phyloP scores from a whole-genome alignment of 495 filamentous ascomycete species.

The Penicillium roqueforti region DNA sequence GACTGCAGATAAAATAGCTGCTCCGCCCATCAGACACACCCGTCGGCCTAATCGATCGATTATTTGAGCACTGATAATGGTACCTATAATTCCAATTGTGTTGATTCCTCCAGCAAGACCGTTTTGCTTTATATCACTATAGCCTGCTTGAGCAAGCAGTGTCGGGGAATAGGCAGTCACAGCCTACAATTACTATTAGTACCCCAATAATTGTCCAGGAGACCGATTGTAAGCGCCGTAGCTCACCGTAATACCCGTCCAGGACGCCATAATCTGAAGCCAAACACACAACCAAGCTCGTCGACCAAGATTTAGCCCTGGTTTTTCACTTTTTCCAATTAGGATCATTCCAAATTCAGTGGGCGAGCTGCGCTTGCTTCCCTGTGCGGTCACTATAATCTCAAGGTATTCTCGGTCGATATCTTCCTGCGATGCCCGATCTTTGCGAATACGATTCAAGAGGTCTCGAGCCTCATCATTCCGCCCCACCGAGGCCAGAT shows the following conservation, averaged over 20 bases:
- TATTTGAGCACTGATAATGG: conserved; percentile 52
- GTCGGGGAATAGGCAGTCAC: conserved; percentile 42
- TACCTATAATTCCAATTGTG: conserved; percentile 51
- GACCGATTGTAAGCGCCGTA: not conserved
- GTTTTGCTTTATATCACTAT: conserved; percentile 42
- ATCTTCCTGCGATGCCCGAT: conserved; percentile 20
- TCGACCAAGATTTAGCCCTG: conserved; percentile 33
- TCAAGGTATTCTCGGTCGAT: conserved; percentile 41
- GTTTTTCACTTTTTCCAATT: conserved; percentile 28
- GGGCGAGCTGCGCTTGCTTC: conserved; percentile 34
- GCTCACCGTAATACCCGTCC: conserved; percentile 48
- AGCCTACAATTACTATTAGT: conserved; percentile 26
- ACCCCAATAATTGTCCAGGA: not conserved
- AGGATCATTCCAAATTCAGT: conserved; percentile 37
- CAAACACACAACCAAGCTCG: conserved; percentile 48
- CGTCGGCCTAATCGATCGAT: conserved; percentile 49
- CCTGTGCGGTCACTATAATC: conserved; percentile 31
- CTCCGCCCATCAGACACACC: conserved; percentile 40
- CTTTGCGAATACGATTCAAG: conserved; percentile 24
- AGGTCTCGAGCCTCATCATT: conserved; percentile 38
- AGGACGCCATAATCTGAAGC: conserved; percentile 53
- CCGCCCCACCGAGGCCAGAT: conserved; percentile 36
- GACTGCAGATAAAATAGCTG: conserved; percentile 29
- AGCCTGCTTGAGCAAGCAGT: conserved; percentile 41
- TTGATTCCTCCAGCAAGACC: conserved; percentile 52